Conservation (phyloP, 2,329 filamentous ascomycete species). For the Colletotrichum gloeosporioides region DNA sequence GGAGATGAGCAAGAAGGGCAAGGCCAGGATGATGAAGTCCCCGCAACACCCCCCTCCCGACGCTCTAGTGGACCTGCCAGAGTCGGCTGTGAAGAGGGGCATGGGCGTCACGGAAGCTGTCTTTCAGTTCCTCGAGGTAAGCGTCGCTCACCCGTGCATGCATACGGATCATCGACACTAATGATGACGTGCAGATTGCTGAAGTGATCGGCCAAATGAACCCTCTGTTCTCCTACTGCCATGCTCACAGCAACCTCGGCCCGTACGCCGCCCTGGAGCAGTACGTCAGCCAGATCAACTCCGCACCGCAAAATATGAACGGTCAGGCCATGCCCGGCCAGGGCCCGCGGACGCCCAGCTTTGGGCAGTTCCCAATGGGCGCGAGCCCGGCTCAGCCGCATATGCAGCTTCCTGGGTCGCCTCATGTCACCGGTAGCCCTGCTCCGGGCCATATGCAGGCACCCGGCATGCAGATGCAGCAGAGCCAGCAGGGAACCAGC, state of each 20-base stretch:
- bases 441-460: constrained; percentile 68
- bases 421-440: constrained; percentile 64
- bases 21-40: constrained; percentile 63
- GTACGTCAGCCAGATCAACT: constrained; percentile 59
- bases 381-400: constrained; percentile 66
- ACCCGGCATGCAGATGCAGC: constrained; percentile 70
- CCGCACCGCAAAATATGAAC: constrained; percentile 44
- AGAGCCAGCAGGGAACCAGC: constrained; percentile 71
- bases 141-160: constrained; percentile 17
- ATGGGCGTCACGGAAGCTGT: constrained; percentile 67
- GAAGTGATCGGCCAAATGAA: constrained; percentile 73
- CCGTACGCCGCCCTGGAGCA: constrained; percentile 67
- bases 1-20: constrained; percentile 72
- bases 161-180: constrained; percentile 23
- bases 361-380: constrained; percentile 63
- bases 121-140: constrained; percentile 69
- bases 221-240: constrained; percentile 64
- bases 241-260: constrained; percentile 57
- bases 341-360: constrained; percentile 59
- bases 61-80: constrained; percentile 60
- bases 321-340: constrained; percentile 51
- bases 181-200: constrained; percentile 53
- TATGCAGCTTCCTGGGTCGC: constrained; percentile 66
- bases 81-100: constrained; percentile 59
- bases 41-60: constrained; percentile 65